Base-by-base conservation (phyloP, 768 basidiomycete species). In the Lentinula sp. region DNA sequence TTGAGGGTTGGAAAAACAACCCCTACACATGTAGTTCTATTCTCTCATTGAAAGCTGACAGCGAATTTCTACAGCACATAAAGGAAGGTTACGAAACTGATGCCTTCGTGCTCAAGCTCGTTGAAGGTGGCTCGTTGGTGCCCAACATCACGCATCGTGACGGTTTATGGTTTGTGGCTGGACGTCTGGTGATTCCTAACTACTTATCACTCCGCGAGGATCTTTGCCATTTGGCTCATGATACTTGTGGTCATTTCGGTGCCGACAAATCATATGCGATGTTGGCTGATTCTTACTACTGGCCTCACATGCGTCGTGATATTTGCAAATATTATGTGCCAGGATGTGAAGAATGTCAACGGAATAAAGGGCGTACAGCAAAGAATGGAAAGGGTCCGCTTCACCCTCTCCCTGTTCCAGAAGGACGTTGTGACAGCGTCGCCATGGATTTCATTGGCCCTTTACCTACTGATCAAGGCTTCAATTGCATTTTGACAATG, bases 321-420 rank as follows among this genome's bases (percentile, higher is more conserved):
- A 59, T 72, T 0, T 65, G 65, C 20, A 20, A 54, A 0, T 20
- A 64, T 15, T 74, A 74, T 51, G 61, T 75, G 4, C 65, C 65
- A 0, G 55, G 54, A 13, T 66, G 67, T 43, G 33, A 53, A 0
- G 61, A 65, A 0, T 77, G 76, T 48, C 67, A 71, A 48, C 56
- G 68, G 0, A 70, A 74, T 63, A 76, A 77, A 56, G 53, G 62
- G 0, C 52, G 35, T 0, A 69, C 69, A 0, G 52, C 63, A 0
- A 53, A 57, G 10, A 63, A 66, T 5, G 13, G 12, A 3, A 42
- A 57, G 41, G 59, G 59, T 39, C 23, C 23, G 1, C 20, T 61
- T 5, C 55, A 56, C 33, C 52, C 55, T 6, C 35, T 61, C 9
- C 60, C 55, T 36, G 55, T 57, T 6, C 55, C 55, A 3, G 60